Evolutionary conservation across 208 protist species (phyloP).

Genomic region (Borovskyia barvae): DNA sequence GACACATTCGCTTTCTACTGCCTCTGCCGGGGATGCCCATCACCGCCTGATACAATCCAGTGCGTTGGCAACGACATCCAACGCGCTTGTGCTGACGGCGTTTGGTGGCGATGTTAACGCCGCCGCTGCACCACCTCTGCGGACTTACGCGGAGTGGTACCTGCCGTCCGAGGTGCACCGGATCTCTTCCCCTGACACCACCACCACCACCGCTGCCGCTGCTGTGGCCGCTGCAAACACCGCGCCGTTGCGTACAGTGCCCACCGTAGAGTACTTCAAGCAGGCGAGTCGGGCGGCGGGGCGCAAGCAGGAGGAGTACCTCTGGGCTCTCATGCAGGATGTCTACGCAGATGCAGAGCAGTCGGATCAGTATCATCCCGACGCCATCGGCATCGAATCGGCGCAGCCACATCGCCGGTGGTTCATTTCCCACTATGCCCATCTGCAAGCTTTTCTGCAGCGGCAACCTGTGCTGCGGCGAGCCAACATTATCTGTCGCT

Average conservation of each 20-base stretch:
- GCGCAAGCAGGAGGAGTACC: conserved; percentile 42
- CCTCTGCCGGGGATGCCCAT: conserved; percentile 16
- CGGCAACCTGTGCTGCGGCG: conserved; percentile 54
- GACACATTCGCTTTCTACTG: conserved; percentile 6
- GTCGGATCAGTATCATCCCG: conserved; percentile 45
- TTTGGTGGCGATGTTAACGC: background rate
- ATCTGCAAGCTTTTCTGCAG: conserved; percentile 69
- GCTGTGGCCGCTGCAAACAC: background rate
- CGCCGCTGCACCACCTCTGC: conserved; percentile 14
- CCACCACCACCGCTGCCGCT: background rate
- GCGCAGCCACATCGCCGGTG: conserved; percentile 73
- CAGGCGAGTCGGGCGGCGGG: conserved; percentile 26
- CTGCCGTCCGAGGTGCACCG: conserved; percentile 5
- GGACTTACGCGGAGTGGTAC: conserved; percentile 53
- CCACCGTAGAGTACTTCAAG: conserved; percentile 49
- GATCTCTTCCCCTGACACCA: too few species aligned
- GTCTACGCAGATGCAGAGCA: conserved; percentile 59
- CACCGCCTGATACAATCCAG: conserved; percentile 5
- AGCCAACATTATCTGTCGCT: conserved; percentile 63
- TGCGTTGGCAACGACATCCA: background rate
- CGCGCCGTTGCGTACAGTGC: conserved; percentile 10
- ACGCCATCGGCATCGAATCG: conserved; percentile 54
- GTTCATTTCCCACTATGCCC: conserved; percentile 76
- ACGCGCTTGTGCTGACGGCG: background rate
- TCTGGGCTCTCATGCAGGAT: conserved; percentile 62